Percentiles rank a stretch among this genome's conserved stretches.
Evolutionary conservation across 73 alveolate species (phyloP).

Genomic region (Paramecium sexaurelia): DNA sequence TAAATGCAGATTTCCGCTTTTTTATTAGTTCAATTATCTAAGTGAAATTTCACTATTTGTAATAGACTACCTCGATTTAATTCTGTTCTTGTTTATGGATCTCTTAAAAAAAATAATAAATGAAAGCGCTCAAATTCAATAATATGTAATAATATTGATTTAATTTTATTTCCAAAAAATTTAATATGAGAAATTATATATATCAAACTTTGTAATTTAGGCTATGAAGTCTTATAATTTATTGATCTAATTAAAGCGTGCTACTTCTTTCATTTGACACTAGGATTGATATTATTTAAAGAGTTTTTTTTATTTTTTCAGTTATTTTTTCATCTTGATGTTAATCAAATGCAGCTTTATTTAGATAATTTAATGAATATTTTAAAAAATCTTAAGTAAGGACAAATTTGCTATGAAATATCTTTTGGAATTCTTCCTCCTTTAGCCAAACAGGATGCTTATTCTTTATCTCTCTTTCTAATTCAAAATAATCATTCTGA

Average conservation of each 20-base stretch:
- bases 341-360: not conserved
- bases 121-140: not conserved
- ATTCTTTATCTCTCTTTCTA: constrained; percentile 27
- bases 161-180: not conserved
- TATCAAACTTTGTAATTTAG: constrained; percentile 20
- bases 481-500: constrained; percentile 41
- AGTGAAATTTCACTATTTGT: too few relatives aligned
- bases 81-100: too few relatives aligned
- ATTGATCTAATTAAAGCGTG: not conserved
- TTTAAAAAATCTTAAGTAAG: constrained; percentile 8
- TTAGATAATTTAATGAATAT: not conserved
- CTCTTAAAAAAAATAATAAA: too few relatives aligned
- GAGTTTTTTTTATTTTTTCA: not conserved
- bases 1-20: not conserved
- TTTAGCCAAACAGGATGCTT: not conserved
- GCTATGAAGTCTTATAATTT: constrained; percentile 13
- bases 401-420: constrained; percentile 4
- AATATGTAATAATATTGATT: not conserved
- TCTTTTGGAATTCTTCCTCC: constrained; percentile 18
- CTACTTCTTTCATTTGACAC: constrained; percentile 6
- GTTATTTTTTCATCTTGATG: not conserved
- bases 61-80: too few relatives aligned
- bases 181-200: not conserved
- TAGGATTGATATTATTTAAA: not conserved
- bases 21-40: too few relatives aligned